A percentile compares a stretch with the other conserved stretches of the same genome.
These are phyloP conservation scores for Isatis tinctoria DNA, from an alignment of 345 rosid genomes.

Conservation along the genomic window DNA sequence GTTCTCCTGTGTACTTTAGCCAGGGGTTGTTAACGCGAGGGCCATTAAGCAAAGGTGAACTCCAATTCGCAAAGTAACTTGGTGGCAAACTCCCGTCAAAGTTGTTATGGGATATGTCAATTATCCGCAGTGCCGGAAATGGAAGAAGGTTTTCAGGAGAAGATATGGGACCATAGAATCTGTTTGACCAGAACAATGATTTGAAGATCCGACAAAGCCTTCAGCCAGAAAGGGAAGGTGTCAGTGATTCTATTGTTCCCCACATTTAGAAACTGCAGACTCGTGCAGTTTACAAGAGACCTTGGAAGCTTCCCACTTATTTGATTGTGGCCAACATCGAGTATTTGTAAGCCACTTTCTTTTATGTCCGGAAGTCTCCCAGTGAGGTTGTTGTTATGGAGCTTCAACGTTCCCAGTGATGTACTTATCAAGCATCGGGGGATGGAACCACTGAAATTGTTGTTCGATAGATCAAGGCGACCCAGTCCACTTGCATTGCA, in stretches of 20 bases:
- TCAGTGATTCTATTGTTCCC: neutral
- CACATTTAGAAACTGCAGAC: neutral
- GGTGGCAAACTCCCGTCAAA: neutral
- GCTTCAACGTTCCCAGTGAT: neutral
- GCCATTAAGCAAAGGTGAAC: neutral
- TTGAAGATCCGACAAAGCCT: neutral
- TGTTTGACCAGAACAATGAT: neutral
- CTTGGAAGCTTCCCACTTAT: neutral
- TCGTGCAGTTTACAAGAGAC: neutral
- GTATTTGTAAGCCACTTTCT: neutral
- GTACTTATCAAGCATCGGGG: constrained; percentile 21
- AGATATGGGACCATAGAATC: neutral
- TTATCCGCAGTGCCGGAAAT: neutral
- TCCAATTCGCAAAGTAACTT: neutral
- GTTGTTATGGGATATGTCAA: neutral
- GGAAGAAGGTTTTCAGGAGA: neutral
- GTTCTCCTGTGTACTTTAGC: neutral
- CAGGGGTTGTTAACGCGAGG: neutral
- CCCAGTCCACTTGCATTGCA: constrained; percentile 27
- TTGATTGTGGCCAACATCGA: neutral
- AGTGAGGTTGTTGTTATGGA: neutral
- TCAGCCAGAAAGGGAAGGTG: neutral
- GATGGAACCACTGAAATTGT: constrained; percentile 25
- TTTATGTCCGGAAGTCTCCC: neutral
- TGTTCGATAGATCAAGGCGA: constrained; percentile 15